Base-by-base conservation (phyloP, 352 stramenopile genomes). In the Phytophthora colocasiae region DNA sequence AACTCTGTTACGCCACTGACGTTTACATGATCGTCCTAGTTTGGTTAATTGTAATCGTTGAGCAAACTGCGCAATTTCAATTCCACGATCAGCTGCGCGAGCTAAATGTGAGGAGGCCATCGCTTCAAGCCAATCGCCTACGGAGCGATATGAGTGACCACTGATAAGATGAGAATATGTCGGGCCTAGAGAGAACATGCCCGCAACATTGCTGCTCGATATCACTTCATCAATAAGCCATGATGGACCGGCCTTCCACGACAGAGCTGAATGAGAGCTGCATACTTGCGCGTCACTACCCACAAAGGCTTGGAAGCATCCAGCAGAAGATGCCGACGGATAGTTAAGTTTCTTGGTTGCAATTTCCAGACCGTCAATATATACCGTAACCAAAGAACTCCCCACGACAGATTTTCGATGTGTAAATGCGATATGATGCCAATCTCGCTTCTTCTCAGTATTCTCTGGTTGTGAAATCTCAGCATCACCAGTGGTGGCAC, bases 231-330 rank as follows among this genome's bases (percentile, higher is more conserved):
- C 75, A n/a, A 67, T 80, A 15, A 93, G 59, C 87, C 87, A 93
- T 26, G 80, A 59, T 17, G 84, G 83, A 2, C 87, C 87, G 31
- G 88, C 53, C 52, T 78, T 81, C 81, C 86, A 91, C 2, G 81
- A 77, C 15, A 91, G 53, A n/a, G 81, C 83, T n/a, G 80, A 78
- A 45, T 81, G 86, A 3, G 77, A 75, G 1, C 81, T 82, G 34
- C 82, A 90, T 3, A 93, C 63, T 66, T 92, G 83, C 3, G 88
- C 84, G 39, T 95, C 87, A 51, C 85, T 92, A 22, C 87, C 87
- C 0, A 95, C 40, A 36, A 91, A 93, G 2, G 78, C 80, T 62
- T 91, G 87, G 53, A 90, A 77, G 1, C 60, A 68, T 3, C 80
- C 80, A 1, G 59, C 40, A 6, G 75, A 62, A 7, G 83, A 68